Evolutionary conservation across 768 basidiomycete species (phyloP).

Genomic region (Phylloporus scabripes): DNA sequence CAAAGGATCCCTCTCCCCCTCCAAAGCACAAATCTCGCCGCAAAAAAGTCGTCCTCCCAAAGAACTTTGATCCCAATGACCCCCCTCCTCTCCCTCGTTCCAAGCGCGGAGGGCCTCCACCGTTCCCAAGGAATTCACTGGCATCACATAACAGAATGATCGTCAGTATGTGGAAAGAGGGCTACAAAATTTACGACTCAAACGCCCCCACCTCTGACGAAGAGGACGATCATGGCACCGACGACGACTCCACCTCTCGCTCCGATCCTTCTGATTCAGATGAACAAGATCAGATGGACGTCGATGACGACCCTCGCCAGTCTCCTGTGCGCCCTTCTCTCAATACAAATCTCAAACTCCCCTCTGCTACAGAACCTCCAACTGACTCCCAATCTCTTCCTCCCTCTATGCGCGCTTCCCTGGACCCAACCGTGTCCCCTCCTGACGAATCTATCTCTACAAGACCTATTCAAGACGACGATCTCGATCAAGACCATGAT

Average conservation of each 20-base stretch:
- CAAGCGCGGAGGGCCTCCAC: conserved; percentile 6
- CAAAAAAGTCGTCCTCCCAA: conserved; percentile 10
- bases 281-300: conserved; percentile 24
- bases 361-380: conserved; percentile 19
- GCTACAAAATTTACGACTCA: conserved; percentile 16
- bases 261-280: conserved; percentile 10
- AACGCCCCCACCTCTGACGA: conserved; percentile 20
- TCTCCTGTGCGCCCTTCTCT: conserved; percentile 17
- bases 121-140: background rate
- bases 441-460: conserved; percentile 12
- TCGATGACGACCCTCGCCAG: conserved; percentile 30
- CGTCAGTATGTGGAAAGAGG: conserved; percentile 13
- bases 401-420: conserved; percentile 15
- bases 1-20: background rate
- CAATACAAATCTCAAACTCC: conserved; percentile 9
- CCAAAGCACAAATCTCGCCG: background rate
- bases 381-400: conserved; percentile 16
- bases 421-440: conserved; percentile 18
- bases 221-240: conserved; percentile 2
- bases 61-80: conserved; percentile 11
- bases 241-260: conserved; percentile 5
- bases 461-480: conserved; percentile 24
- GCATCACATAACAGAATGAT: background rate
- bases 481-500: conserved; percentile 21
- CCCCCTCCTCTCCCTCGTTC: conserved; percentile 13